Evolutionary conservation across 257 asterid genomes (phyloP).

Genomic region (Penstemon newberryi): DNA sequence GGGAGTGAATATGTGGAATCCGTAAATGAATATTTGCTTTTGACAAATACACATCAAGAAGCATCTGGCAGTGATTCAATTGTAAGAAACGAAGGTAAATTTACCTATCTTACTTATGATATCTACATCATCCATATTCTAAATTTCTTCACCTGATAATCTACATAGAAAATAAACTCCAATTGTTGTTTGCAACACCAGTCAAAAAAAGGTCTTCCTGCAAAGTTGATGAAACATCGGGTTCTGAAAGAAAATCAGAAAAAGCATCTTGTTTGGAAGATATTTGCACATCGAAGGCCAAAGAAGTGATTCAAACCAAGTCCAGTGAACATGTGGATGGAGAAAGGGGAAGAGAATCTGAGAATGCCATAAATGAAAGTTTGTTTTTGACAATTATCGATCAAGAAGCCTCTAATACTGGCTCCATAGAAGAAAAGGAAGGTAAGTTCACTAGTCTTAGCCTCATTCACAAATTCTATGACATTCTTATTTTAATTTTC

Average conservation of each 20-base stretch:
- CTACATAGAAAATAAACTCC: conserved; percentile 38
- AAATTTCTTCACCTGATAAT: neutral
- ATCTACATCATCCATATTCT: neutral
- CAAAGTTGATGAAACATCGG: conserved; percentile 18
- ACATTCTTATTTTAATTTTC: neutral
- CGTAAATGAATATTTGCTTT: conserved; percentile 9
- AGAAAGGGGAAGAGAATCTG: conserved; percentile 26
- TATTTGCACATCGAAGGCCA: conserved; percentile 11
- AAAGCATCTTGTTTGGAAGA: neutral
- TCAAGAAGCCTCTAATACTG: conserved; percentile 13
- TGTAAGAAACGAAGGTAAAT: conserved; percentile 32
- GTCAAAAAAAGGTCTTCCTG: conserved; percentile 20
- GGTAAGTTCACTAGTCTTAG: conserved; percentile 30
- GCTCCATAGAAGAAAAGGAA: conserved; percentile 14
- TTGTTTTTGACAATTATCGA: neutral
- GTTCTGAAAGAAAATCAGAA: conserved; percentile 19
- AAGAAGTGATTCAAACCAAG: conserved; percentile 6
- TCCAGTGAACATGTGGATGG: conserved; percentile 27
- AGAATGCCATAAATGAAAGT: neutral
- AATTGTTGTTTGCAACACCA: conserved; percentile 41
- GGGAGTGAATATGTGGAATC: conserved; percentile 20
- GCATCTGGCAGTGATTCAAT: conserved; percentile 5
- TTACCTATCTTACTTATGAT: neutral
- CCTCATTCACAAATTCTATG: neutral
- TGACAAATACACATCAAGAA: conserved; percentile 13